A percentile compares a stretch with the other conserved stretches of the same genome.
Evolutionary conservation across 495 filamentous ascomycete genomes (phyloP).

Genomic region (Darksidea phi): DNA sequence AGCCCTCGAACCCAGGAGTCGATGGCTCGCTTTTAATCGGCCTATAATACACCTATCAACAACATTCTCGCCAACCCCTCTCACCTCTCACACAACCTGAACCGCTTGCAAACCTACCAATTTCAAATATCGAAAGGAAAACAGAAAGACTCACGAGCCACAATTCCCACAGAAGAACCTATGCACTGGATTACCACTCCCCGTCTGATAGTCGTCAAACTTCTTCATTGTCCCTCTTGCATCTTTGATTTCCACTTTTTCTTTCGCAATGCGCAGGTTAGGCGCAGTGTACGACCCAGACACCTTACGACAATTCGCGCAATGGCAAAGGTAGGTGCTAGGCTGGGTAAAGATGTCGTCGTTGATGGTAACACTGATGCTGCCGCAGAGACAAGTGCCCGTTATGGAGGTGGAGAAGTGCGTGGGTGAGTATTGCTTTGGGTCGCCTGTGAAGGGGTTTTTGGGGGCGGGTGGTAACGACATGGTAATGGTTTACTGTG

Average conservation of each 20-base stretch:
- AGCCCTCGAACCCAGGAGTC: conserved; percentile 35
- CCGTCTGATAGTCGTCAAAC: conserved; percentile 42
- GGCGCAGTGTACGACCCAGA: conserved; percentile 43
- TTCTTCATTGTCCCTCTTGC: conserved; percentile 41
- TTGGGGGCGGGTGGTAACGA: neutral
- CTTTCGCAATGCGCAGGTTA: conserved; percentile 46
- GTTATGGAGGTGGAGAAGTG: conserved; percentile 32
- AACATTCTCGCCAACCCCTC: too few species aligned
- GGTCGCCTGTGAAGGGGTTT: conserved; percentile 25
- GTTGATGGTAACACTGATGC: conserved; percentile 42
- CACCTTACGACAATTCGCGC: conserved; percentile 45
- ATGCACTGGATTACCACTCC: conserved; percentile 44
- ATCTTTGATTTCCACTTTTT: conserved; percentile 45
- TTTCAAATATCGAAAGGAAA: too few species aligned
- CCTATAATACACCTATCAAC: too few species aligned
- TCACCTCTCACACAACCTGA: too few species aligned
- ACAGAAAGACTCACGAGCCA: conserved; percentile 48
- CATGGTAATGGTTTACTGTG: too few species aligned
- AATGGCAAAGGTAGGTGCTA: conserved; percentile 45
- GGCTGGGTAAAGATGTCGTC: conserved; percentile 44
- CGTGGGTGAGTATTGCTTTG: conserved; percentile 29
- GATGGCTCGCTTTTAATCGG: conserved; percentile 47
- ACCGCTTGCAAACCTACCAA: too few species aligned
- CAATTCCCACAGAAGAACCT: conserved; percentile 46
- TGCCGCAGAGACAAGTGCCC: conserved; percentile 40